Evolutionary conservation across 2,329 filamentous ascomycete species (phyloP), one percentile per base, ranked within the genome.

Genomic region (Plectosphaerella sp.): DNA sequence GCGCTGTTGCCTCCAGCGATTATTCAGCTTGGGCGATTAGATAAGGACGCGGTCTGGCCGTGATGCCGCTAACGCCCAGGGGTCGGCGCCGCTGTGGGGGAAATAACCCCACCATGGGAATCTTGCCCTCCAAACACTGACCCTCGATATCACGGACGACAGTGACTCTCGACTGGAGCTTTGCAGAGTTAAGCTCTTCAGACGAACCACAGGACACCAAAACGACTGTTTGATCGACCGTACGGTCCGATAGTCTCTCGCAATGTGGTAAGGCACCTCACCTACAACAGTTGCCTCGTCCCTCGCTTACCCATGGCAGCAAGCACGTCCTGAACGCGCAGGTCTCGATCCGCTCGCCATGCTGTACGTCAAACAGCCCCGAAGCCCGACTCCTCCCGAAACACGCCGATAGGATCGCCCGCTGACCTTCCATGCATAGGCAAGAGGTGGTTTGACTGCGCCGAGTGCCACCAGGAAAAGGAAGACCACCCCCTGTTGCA

Each of bases 321-420:
- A 97, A 97, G 81, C 94, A 99, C 77, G 79, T 99, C 66, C 86
- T 99, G 70, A 99, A 99, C 78, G 94, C 93, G 57, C 94, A 99
- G 75, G 94, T 99, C 65, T 79, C 93, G 53, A 95, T 99, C 74
- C 89, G 94, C 63, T 94, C 92, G 52, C 89, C 92, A 57, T 99
- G 94, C 79, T 99, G 94, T 93, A 82, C 63, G 85, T 72, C 37
- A 45, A 48, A 35, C 46, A 35, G 24, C 47, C 36, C 16, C 48
- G 35, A 46, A 43, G 14, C 42, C 41, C n/a, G 10, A 6, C 16
- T 8, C 11, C 41, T 43, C 18, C 3, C 15, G 41, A 20, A 18
- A 18, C 11, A 4, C 15, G 5, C 18, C n/a, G n/a, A 43, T 3
- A 48, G 41, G 49, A 47, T 43, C 4, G 43, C 28, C 28, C 28